Evolutionary conservation across 306 rosid species (phyloP).

Genomic region (Geum urbanum): DNA sequence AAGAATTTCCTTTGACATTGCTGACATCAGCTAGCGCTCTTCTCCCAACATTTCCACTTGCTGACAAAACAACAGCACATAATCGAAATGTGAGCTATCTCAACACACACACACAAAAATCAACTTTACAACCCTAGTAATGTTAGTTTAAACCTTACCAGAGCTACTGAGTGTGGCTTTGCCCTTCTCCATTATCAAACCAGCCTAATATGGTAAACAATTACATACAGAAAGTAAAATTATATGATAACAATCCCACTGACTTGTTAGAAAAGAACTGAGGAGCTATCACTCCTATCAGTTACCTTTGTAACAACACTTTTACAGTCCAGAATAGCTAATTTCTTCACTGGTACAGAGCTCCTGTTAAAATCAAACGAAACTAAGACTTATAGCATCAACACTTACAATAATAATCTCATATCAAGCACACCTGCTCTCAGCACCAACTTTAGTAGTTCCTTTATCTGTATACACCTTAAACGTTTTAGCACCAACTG

Average conservation of each 20-base stretch:
- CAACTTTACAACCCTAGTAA: constrained; percentile 1
- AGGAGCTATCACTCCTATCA: constrained; percentile 16
- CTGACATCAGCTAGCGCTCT: constrained; percentile 77
- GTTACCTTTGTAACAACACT: constrained; percentile 46
- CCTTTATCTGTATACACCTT: constrained; percentile 52
- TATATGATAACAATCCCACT: constrained; percentile 1
- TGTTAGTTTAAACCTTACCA: constrained; percentile 41
- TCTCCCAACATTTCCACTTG: constrained; percentile 38
- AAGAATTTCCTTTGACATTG: constrained; percentile 48
- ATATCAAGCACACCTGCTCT: constrained; percentile 15
- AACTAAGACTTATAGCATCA: neutral
- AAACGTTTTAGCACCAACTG: constrained; percentile 40
- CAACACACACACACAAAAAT: neutral
- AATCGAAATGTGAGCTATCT: constrained; percentile 2
- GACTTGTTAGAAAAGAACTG: neutral
- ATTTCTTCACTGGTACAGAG: constrained; percentile 35
- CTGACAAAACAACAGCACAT: constrained; percentile 31
- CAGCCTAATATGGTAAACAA: constrained; percentile 35
- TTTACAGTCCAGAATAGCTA: constrained; percentile 21
- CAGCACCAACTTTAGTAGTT: constrained; percentile 34
- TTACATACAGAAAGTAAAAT: constrained; percentile 6
- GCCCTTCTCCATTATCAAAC: constrained; percentile 39
- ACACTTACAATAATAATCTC: neutral
- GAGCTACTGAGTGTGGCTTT: constrained; percentile 35
- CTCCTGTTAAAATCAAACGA: constrained; percentile 24